Conservation (phyloP, 192 early-diverging fungal species). For the Dissophora globulifera region DNA sequence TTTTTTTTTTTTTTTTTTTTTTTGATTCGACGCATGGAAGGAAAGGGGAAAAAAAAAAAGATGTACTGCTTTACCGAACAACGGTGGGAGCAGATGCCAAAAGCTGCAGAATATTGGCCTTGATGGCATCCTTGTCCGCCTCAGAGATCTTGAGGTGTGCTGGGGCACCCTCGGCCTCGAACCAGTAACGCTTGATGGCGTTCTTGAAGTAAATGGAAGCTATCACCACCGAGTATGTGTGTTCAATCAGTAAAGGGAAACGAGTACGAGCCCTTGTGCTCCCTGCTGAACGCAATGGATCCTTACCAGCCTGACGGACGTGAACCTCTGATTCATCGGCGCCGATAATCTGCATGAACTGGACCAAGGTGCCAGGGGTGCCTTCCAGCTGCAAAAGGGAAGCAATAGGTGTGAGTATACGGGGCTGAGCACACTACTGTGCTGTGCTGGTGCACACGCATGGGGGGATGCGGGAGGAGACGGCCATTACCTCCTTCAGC, state of each 20-base stretch:
- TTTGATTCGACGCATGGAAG: too few species aligned
- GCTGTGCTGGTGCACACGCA: neutral
- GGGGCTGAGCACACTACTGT: too few species aligned
- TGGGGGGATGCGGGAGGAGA: too few species aligned
- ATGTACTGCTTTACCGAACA: too few species aligned
- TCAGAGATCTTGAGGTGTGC: constrained; percentile 48
- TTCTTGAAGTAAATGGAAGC: constrained; percentile 56
- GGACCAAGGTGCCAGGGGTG: constrained; percentile 42
- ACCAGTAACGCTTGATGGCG: constrained; percentile 50
- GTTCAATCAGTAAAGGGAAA: too few species aligned
- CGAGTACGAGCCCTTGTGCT: too few species aligned
- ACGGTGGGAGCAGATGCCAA: constrained; percentile 38
- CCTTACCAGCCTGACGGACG: constrained; percentile 68
- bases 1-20: too few species aligned
- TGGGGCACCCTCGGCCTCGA: constrained; percentile 37
- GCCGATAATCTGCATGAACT: constrained; percentile 63
- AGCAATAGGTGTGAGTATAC: neutral
- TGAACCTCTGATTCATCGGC: constrained; percentile 64
- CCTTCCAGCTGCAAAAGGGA: constrained; percentile 27
- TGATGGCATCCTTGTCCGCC: constrained; percentile 44
- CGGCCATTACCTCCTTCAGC: constrained; percentile 82
- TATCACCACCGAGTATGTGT: too few species aligned
- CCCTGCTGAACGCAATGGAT: too few species aligned
- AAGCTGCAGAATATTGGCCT: constrained; percentile 45
- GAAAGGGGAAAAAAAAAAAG: too few species aligned